phyloP scores from a whole-genome alignment of 2,329 filamentous ascomycete species.

The Aspergillus versicolor region DNA sequence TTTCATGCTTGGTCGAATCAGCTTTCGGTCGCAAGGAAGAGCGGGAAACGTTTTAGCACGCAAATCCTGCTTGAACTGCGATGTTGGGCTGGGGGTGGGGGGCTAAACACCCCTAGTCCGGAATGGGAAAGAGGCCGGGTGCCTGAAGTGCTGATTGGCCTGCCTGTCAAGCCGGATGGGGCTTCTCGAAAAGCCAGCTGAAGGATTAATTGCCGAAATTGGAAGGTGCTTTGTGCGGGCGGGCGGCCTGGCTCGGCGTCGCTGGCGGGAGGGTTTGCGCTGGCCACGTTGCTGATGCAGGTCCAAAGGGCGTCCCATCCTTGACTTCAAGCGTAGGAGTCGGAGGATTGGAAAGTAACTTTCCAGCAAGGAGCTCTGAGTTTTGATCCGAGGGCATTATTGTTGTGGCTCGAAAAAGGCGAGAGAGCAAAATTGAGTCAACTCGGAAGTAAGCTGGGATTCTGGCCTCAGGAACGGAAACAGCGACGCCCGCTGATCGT shows the following conservation, averaged over 20 bases:
- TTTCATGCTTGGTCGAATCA: not conserved
- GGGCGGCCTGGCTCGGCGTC: not conserved
- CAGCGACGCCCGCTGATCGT: conserved; percentile 23
- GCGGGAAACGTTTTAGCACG: not conserved
- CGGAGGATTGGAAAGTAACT: not conserved
- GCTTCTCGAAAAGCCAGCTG: not conserved
- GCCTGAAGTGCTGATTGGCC: not conserved
- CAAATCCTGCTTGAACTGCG: conserved; percentile 3
- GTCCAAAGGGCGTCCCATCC: not conserved
- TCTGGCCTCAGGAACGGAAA: conserved; percentile 15
- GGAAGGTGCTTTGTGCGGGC: conserved; percentile 2
- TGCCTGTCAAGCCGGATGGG: not conserved
- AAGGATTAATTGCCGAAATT: not conserved
- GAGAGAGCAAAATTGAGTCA: not conserved
- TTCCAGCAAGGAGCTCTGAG: not conserved
- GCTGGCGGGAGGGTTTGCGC: not conserved
- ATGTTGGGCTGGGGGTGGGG: conserved; percentile 9
- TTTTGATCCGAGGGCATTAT: not conserved
- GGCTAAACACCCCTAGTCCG: not conserved
- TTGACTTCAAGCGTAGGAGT: too few species aligned
- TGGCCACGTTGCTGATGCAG: not conserved
- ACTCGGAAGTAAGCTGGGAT: not conserved
- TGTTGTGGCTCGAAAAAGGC: not conserved
- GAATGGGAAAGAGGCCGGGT: not conserved
- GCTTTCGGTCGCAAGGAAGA: not conserved